Base-by-base conservation (phyloP, 805 yeast genomes). In the Wickerhamiella kurtzmanii region DNA sequence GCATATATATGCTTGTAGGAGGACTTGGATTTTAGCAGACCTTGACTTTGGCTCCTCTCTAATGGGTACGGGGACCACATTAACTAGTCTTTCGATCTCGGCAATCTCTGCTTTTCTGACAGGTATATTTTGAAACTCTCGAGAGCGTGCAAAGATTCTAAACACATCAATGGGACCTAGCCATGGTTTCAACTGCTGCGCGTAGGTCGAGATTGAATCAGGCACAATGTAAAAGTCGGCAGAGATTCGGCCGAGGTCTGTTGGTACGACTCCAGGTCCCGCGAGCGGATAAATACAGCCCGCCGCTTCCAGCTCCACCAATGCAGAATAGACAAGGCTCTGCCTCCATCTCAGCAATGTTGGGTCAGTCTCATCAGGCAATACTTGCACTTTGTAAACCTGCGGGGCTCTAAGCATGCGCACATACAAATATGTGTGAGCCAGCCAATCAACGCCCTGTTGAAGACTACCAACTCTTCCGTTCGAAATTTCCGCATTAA, bases 1-100 rank as follows among this genome's bases (percentile, higher is more conserved):
- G 1, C 96, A 82, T n/a, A 92, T 83, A 56, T 83, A 86, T 0
- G 95, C 75, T 59, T 92, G 98, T 11, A 92, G 65, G 35, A 92
- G 63, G 5, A 86, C 76, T 53, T 80, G 86, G 18, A 84, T 74
- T 60, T 92, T 92, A 0, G 94, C 82, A 16, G 76, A 60, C 0
- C 88, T 79, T 49, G 85, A 89, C 41, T 72, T 77, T 0, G 79
- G 65, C 3, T 72, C 64, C 52, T 85, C 96, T 55, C 76, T 79
- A 22, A 92, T 72, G 0, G 98, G 97, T 35, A 89, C 76, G 0
- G 99, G 98, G 2, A 86, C 80, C 40, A 73, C 72, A 46, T 80
- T 86, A 48, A 78, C 60, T 13, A 92, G 64, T 54, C 79, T 80
- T 13, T 70, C 64, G 4, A 94, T 64, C 61, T 92, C 97, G 15